These are phyloP conservation scores for Pseudognaphalium luteoalbum DNA, from an alignment of 129 eudicot species.

Conservation along the genomic window DNA sequence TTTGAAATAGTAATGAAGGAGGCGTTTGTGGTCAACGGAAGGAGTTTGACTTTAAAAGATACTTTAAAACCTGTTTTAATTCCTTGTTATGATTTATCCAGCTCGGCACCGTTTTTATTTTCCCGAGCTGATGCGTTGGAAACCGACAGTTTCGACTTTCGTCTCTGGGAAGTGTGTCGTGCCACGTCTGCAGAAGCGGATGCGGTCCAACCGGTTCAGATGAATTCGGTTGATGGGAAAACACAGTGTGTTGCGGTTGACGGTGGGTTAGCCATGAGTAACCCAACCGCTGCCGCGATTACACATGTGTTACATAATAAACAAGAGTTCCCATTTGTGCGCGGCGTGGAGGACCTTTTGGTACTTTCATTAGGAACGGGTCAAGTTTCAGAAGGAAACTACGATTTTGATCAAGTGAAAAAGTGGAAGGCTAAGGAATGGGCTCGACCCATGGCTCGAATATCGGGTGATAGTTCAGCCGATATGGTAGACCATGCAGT, in stretches of 20 bases:
- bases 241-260: constrained; percentile 29
- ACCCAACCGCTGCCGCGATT: constrained; percentile 64
- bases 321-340: constrained; percentile 84
- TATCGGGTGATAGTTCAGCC: constrained; percentile 67
- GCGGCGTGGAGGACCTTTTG: constrained; percentile 89
- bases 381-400: constrained; percentile 55
- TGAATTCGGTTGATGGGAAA: constrained; percentile 33
- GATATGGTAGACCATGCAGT: constrained; percentile 90
- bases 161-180: constrained; percentile 39
- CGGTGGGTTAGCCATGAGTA: constrained; percentile 37
- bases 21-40: constrained; percentile 26
- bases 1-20: constrained; percentile 33
- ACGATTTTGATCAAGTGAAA: constrained; percentile 51
- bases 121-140: constrained; percentile 45
- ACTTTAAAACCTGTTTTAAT: constrained; percentile 41
- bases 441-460: constrained; percentile 79
- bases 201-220: constrained; percentile 14
- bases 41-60: constrained; percentile 35
- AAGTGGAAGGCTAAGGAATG: constrained; percentile 78
- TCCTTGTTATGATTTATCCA: constrained; percentile 74
- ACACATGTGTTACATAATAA: constrained; percentile 90
- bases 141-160: constrained; percentile 32
- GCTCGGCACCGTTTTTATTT: constrained; percentile 35
- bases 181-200: constrained; percentile 41
- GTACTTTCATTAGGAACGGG: constrained; percentile 85